Base-by-base conservation (phyloP, 2,329 filamentous ascomycete species). In the Cercospora sojina region DNA sequence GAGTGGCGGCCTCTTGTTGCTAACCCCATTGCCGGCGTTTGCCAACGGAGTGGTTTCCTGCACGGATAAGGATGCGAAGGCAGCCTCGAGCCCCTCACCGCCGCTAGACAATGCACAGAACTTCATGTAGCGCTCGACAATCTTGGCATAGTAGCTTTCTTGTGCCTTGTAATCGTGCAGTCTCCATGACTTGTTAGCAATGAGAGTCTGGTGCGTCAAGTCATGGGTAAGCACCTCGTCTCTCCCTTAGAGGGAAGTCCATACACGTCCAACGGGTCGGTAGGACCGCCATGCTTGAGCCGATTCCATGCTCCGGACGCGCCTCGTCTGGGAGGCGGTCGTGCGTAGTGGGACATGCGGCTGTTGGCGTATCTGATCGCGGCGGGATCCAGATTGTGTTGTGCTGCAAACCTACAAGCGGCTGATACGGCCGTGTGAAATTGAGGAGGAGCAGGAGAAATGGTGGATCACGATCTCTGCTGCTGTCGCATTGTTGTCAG, bases 191-290 rank as follows among this genome's bases (percentile, higher is more conserved):
- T 23, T 58, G 60, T 70, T 58, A 72, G 68, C 62, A 59, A 18
- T 25, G 38, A 5, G 49, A 12, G n/a, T 49, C 25, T 20, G 8
- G 4, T 47, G 51, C 35, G 32, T 66, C 38, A 41, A 57, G 51
- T 25, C 43, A 58, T 18, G 13, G 20, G 18, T 49, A 51, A 51
- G 53, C 83, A 94, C 93, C 91, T 90, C 57, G 85, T 91, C 78
- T 98, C 94, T 61, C 94, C 94, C 76, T 97, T 97, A 2, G 93
- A 97, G 4, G 92, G 92, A 70, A 97, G 84, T 1, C 94, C 93
- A 71, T 96, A 90, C 67, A 84, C 86, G 72, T 96, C 91, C 29
- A 98, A 83, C 13, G 91, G 87, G 77, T 97, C 93, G 65, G 88
- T 82, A 53, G 90, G 87, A 67, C 89, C 85, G 23, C 55, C 56